Conservation (phyloP, 1,139 yeast species). For the Yamadazyma mexicana region DNA sequence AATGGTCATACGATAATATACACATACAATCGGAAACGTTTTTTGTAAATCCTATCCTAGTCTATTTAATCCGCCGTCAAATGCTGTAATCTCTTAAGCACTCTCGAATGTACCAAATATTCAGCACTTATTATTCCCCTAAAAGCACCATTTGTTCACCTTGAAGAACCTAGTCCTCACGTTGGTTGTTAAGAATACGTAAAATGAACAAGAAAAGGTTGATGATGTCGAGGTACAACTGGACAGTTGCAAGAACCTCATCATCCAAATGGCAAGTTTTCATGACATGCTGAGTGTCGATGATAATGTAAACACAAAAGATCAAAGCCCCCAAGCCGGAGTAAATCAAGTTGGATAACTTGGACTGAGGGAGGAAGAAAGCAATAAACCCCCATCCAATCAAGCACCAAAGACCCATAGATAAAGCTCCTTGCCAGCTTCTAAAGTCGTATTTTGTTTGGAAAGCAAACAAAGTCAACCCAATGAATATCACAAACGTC, state of each 20-base stretch:
- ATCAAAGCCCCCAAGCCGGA: conserved; percentile 73
- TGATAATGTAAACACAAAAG: conserved; percentile 69
- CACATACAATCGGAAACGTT: conserved; percentile 1
- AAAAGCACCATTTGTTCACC: background rate
- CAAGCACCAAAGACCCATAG: conserved; percentile 63
- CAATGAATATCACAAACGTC: conserved; percentile 69
- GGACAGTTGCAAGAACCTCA: conserved; percentile 76
- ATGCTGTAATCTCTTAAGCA: no score
- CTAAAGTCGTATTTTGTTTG: conserved; percentile 83
- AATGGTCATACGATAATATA: background rate
- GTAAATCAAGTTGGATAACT: conserved; percentile 59
- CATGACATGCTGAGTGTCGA: conserved; percentile 82
- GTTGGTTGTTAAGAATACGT: conserved; percentile 56
- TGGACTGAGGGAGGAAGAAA: conserved; percentile 61
- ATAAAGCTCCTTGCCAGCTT: conserved; percentile 67
- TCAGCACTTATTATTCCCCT: no score
- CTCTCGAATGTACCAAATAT: no score
- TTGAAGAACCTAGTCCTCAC: conserved; percentile 9
- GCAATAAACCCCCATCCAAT: conserved; percentile 72
- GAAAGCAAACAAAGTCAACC: conserved; percentile 74
- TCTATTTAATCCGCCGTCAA: no score
- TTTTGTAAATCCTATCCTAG: no score
- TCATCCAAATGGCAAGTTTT: conserved; percentile 84
- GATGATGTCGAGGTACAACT: conserved; percentile 76
- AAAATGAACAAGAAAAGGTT: conserved; percentile 78